A percentile compares a stretch with the other conserved stretches of the same genome.
phyloP scores from a whole-genome alignment of 2,329 filamentous ascomycete genomes.

The Colletotrichum tamarilloi region DNA sequence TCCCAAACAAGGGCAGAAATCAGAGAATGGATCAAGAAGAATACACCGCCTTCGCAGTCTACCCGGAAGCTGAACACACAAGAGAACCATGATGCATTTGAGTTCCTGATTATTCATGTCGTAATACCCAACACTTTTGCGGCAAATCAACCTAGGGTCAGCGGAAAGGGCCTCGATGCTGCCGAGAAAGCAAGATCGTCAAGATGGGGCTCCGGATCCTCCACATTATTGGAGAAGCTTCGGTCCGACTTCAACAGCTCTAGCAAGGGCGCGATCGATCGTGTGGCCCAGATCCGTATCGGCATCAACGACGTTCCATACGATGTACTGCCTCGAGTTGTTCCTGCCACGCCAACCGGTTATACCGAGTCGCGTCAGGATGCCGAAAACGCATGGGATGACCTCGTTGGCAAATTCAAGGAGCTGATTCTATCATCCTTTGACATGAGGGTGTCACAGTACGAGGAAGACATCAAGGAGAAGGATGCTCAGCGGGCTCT shows the following conservation, averaged over 20 bases:
- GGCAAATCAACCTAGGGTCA: conserved; percentile 79
- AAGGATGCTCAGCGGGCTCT: conserved; percentile 87
- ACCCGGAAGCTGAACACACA: conserved; percentile 72
- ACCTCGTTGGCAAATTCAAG: conserved; percentile 89
- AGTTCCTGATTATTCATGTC: conserved; percentile 95
- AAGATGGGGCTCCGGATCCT: conserved; percentile 83
- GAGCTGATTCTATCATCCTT: conserved; percentile 88
- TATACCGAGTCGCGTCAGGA: conserved; percentile 81
- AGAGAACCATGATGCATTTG: conserved; percentile 95
- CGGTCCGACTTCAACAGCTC: conserved; percentile 88
- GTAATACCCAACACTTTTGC: conserved; percentile 88
- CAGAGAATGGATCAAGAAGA: conserved; percentile 89
- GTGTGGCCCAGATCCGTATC: conserved; percentile 87
- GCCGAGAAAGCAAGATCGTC: conserved; percentile 75
- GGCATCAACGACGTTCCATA: conserved; percentile 76
- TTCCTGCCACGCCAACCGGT: conserved; percentile 71
- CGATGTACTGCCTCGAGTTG: conserved; percentile 70
- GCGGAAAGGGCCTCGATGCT: conserved; percentile 62
- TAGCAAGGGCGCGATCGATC: conserved; percentile 78
- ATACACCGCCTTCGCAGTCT: conserved; percentile 70
- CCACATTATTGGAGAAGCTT: conserved; percentile 89
- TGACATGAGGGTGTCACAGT: conserved; percentile 89
- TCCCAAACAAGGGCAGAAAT: conserved; percentile 79
- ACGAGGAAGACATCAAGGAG: conserved; percentile 97
- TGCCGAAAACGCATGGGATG: conserved; percentile 82